Evolutionary conservation across 1,139 yeast species (phyloP), one percentile per base, ranked within the genome.

Genomic region (Neolecta irregularis): DNA sequence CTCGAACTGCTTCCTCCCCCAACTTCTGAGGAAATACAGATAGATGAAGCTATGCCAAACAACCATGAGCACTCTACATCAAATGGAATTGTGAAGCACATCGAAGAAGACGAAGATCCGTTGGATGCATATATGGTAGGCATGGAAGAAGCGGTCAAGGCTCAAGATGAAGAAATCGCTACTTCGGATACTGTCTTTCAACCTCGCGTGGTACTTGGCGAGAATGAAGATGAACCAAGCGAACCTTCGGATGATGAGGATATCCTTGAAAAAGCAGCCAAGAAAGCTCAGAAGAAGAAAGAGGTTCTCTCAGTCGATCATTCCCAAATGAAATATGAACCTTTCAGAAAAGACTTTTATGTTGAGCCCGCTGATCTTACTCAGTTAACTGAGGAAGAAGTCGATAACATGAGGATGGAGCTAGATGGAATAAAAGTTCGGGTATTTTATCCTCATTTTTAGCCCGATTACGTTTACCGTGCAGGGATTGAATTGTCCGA

Each of bases 301-400:
- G 62, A 59, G 28, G 54, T 64, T 7, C 56, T 57, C 11, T 49
- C 48, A 7, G 54, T 65, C 3, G 69, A 72, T 44, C 72, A 74
- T 54, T 42, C 67, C 32, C 44, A 53, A 40, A 54, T 69, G 34
- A 53, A 62, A 6, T 64, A 72, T 38, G 64, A 60, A 26, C 65
- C 72, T 1, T 72, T 85, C 48, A 51, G 68, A 11, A 80, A 75
- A 49, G 46, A 57, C 9, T 76, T 85, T 46, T 79, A 80, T 47
- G 58, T 58, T 1, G 85, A 75, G 45, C 69, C 79, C 1, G 64
- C 61, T n/a, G 74, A 73, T 32, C 49, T 75, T 1, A 51, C 56
- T 16, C 47, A 49, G 1, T 51, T 76, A 39, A 50, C 69, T 0
- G 55, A 52, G 0, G 68, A 64, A 23, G 80, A 77, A 33, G 68